Evolutionary conservation across 495 filamentous ascomycete genomes (phyloP), one percentile per base, ranked within the genome.

Genomic region (Aspergillus ellipticus): DNA sequence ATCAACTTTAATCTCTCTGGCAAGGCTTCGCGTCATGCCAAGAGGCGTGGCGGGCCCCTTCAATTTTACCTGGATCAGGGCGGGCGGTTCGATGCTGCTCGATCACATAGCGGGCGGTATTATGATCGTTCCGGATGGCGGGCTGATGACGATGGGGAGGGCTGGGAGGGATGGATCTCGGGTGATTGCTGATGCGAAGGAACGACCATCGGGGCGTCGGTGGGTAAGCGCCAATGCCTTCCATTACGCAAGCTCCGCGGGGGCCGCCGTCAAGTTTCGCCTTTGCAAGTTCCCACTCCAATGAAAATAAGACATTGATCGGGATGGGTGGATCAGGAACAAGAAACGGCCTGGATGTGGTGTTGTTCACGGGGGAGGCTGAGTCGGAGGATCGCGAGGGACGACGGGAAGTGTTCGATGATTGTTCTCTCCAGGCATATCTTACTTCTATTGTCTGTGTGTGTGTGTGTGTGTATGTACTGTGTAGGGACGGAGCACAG

Each of bases 1-100:
- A 62, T 41, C 60, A 63, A 64, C 61, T 64, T 58, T 64, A 64
- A 60, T 64, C 45, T 58, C 54, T 39, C 11, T 55, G 26, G 51
- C 26, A 60, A 60, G 54, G 59, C 57, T 56, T 62, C 60, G 55
- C 45, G 52, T 53, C 42, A n/a, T 60, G 57, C 59, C 57, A 66
- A 62, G 63, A 54, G 37, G 29, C 24, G 45, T 58, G 42, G 39
- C 22, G 45, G 42, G 22, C 54, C 49, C 60, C 49, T 63, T 48
- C 56, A 59, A 59, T 63, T 59, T 57, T 49, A 55, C 53, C 21
- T 17, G 35, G 35, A 39, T 13, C 35, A 39, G 35, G 35, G 11
- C 35, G 13, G 35, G 35, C 5, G 4, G 35, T 4, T n/a, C n/a
- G n/a, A n/a, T n/a, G n/a, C n/a, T n/a, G n/a, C n/a, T n/a, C n/a